These are phyloP conservation scores for Raffaelea albimanens DNA, from an alignment of 2,329 filamentous ascomycete species.

Conservation along the genomic window DNA sequence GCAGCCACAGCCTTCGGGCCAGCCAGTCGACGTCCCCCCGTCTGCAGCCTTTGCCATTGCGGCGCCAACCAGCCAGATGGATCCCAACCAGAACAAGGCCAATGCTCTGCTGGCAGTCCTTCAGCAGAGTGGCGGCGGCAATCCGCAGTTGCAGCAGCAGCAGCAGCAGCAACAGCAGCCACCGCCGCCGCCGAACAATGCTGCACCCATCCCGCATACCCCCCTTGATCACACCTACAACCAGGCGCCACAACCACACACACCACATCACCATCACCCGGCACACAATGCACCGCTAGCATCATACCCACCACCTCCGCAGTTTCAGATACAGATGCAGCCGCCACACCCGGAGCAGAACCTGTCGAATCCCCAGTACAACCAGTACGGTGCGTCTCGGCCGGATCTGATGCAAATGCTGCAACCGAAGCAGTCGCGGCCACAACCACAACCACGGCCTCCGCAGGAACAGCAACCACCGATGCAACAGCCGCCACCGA, in stretches of 20 bases:
- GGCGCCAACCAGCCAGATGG: not conserved
- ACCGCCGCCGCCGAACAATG: not conserved
- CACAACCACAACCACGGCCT: not conserved
- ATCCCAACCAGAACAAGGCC: conserved; percentile 31
- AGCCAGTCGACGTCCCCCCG: not conserved
- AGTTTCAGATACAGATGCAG: conserved; percentile 5
- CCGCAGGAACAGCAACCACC: not conserved
- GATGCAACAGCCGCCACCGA: too few species aligned
- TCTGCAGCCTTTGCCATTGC: conserved; percentile 13
- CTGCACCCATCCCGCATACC: conserved; percentile 26
- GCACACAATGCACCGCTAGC: conserved; percentile 33
- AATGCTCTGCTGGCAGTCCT: conserved; percentile 45
- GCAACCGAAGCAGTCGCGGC: not conserved
- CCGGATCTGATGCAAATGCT: not conserved
- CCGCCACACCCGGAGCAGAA: not conserved
- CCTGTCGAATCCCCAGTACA: not conserved
- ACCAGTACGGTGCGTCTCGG: not conserved
- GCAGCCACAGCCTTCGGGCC: conserved; percentile 26
- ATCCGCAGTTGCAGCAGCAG: too few species aligned
- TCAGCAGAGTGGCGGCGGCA: conserved; percentile 19
- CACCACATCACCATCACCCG: conserved; percentile 46
- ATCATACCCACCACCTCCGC: conserved; percentile 3
- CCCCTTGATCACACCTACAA: conserved; percentile 44
- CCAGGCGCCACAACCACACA: conserved; percentile 42
- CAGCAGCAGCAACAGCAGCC: too few species aligned